Conservation (phyloP, 2,329 filamentous ascomycete genomes). For the Westerdykella sp. region DNA sequence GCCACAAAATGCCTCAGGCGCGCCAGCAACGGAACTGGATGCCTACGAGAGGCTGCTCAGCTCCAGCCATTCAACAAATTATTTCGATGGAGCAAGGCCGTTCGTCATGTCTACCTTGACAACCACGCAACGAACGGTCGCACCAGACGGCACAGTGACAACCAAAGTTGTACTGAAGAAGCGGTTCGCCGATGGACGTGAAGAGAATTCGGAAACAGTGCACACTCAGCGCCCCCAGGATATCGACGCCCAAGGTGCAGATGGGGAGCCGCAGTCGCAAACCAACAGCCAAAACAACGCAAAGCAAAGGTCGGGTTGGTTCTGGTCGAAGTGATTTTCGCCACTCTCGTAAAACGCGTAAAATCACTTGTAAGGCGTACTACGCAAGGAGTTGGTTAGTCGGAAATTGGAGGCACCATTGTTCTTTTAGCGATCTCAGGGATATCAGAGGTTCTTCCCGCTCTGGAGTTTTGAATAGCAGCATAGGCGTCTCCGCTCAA, state of each 20-base stretch:
- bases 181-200: constrained; percentile 54
- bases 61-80: constrained; percentile 11
- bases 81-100: constrained; percentile 14
- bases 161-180: constrained; percentile 54
- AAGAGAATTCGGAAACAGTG: constrained; percentile 52
- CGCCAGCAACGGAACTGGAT: constrained; percentile 45
- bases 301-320: background rate
- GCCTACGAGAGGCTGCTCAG: constrained; percentile 47
- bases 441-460: no score
- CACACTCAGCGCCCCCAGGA: constrained; percentile 38
- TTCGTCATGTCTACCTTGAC: constrained; percentile 51
- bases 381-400: no score
- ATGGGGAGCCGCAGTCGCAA: background rate
- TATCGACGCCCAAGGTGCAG: background rate
- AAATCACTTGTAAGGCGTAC: constrained; percentile 9
- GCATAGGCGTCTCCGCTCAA: no score
- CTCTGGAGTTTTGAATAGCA: no score
- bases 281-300: background rate
- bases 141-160: constrained; percentile 53
- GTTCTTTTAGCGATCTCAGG: no score
- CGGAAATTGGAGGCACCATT: no score
- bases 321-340: constrained; percentile 3
- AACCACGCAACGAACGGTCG: constrained; percentile 50
- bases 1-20: background rate
- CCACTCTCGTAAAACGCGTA: background rate